Conservation (phyloP, 1,284 basidiomycete species). For the Microbotryomycetes sp. region DNA sequence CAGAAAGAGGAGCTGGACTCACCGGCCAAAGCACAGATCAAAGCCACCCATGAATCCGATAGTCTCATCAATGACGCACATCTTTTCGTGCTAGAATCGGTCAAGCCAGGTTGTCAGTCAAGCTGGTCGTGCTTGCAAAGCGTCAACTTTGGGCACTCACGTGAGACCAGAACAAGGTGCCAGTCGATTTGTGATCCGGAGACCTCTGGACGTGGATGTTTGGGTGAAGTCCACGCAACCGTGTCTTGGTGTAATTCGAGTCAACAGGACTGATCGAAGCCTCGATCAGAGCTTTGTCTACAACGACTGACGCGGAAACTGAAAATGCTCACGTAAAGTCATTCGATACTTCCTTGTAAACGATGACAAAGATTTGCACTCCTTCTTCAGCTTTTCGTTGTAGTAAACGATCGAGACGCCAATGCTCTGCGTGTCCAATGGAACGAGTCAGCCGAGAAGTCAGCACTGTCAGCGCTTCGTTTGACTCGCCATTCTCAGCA, state of each 20-base stretch:
- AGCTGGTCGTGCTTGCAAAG: neutral
- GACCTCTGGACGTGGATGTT: conserved; percentile 97
- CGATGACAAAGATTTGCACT: conserved; percentile 91
- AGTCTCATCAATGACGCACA: conserved; percentile 94
- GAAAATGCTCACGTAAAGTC: conserved; percentile 58
- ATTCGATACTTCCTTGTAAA: conserved; percentile 97
- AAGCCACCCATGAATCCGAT: conserved; percentile 98
- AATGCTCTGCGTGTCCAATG: conserved; percentile 77
- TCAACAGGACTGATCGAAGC: conserved; percentile 34
- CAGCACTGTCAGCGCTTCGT: too few relatives aligned
- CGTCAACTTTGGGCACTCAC: conserved; percentile 47
- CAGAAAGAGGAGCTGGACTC: conserved; percentile 44
- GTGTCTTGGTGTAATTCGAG: conserved; percentile 78
- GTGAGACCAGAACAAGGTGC: conserved; percentile 97
- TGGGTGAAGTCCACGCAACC: conserved; percentile 73
- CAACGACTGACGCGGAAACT: neutral
- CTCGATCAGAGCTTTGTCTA: neutral
- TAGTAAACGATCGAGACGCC: conserved; percentile 79
- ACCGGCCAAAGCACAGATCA: conserved; percentile 60
- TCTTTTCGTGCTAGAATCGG: conserved; percentile 78
- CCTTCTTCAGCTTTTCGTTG: conserved; percentile 92
- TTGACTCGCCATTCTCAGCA: conserved; percentile 29
- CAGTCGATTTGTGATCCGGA: conserved; percentile 94
- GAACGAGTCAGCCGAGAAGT: too few relatives aligned
- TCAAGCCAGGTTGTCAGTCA: neutral